Conservation (phyloP, 2,329 filamentous ascomycete genomes). For the Penicillium digitatum region DNA sequence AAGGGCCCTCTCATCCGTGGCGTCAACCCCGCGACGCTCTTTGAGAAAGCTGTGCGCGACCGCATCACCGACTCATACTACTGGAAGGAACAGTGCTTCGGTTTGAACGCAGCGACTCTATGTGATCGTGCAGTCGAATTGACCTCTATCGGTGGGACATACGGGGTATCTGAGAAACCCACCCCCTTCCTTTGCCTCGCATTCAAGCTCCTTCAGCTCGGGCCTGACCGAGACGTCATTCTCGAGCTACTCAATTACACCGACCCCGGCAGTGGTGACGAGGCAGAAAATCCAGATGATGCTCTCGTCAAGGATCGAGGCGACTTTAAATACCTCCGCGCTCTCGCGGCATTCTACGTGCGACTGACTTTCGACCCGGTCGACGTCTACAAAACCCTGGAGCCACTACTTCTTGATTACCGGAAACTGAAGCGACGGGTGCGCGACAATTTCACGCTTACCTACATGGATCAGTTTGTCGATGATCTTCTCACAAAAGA, state of each 20-base stretch:
- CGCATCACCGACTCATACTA: conserved; percentile 94
- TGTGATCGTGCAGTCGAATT: conserved; percentile 87
- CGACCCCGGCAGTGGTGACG: conserved; percentile 60
- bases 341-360: conserved; percentile 89
- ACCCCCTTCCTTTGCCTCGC: conserved; percentile 87
- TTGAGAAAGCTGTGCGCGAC: conserved; percentile 93
- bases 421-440: conserved; percentile 77
- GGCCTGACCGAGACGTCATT: conserved; percentile 73
- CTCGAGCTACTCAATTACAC: conserved; percentile 73
- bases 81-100: conserved; percentile 99
- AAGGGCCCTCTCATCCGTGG: conserved; percentile 73
- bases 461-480: conserved; percentile 85
- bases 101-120: conserved; percentile 74
- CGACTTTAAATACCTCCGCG: conserved; percentile 73
- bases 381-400: conserved; percentile 73
- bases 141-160: conserved; percentile 80
- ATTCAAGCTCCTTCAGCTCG: conserved; percentile 89
- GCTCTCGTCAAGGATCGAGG: conserved; percentile 35
- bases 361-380: conserved; percentile 77
- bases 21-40: conserved; percentile 88
- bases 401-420: conserved; percentile 76
- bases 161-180: conserved; percentile 77
- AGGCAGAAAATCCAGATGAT: conserved; percentile 26
- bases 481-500: conserved; percentile 88
- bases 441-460: conserved; percentile 69